Evolutionary conservation across 2,329 filamentous ascomycete genomes (phyloP).

Genomic region (Capronia epimyces): DNA sequence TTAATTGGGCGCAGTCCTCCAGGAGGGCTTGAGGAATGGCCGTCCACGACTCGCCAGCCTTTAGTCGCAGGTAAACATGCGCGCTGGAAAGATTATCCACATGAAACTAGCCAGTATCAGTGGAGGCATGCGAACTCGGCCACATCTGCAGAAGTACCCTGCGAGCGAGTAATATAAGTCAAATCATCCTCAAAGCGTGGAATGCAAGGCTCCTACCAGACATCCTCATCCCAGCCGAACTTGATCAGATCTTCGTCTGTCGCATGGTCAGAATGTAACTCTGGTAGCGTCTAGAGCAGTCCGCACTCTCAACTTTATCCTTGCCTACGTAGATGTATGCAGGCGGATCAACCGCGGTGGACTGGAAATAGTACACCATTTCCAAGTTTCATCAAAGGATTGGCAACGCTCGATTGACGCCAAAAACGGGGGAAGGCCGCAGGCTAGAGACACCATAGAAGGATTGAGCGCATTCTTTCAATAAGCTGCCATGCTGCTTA

Average conservation of each 20-base stretch:
- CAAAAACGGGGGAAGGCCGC: neutral
- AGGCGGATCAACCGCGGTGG: conserved; percentile 71
- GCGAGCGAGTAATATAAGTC: conserved; percentile 2
- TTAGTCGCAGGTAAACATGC: conserved; percentile 87
- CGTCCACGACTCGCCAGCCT: conserved; percentile 77
- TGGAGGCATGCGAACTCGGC: neutral
- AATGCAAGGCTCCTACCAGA: conserved; percentile 59
- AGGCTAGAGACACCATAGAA: too few species aligned
- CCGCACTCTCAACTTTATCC: conserved; percentile 95
- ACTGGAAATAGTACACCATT: conserved; percentile 97
- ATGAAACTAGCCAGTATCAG: conserved; percentile 63
- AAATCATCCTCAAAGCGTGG: neutral
- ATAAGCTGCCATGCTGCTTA: too few species aligned
- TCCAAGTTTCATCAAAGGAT: neutral
- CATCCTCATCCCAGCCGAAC: conserved; percentile 88
- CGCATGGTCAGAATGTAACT: neutral
- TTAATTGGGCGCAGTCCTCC: conserved; percentile 88
- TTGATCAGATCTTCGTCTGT: conserved; percentile 94
- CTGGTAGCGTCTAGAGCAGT: conserved; percentile 7
- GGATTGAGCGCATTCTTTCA: too few species aligned
- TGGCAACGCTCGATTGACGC: neutral
- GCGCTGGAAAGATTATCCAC: conserved; percentile 95
- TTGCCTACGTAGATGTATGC: conserved; percentile 95
- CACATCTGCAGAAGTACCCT: conserved; percentile 13
- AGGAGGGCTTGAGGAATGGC: conserved; percentile 68